Conservation (phyloP, 306 rosid genomes). For the Delonix regia region DNA sequence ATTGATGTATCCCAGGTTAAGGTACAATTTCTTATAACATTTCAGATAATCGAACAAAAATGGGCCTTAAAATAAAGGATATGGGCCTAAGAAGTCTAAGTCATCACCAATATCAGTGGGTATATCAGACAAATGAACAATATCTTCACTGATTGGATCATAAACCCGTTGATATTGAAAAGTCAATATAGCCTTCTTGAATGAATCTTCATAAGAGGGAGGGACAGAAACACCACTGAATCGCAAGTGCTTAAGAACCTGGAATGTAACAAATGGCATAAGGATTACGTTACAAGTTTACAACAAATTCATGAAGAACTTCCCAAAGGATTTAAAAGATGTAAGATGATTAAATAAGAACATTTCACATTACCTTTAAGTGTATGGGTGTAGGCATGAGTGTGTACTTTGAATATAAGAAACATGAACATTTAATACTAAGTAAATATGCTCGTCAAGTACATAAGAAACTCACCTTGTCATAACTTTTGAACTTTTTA, state of each 20-base stretch:
- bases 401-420: slow-evolving; percentile 4
- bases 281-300: slow-evolving; percentile 17
- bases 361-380: neutral
- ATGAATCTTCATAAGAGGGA: slow-evolving; percentile 79
- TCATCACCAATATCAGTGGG: slow-evolving; percentile 57
- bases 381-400: slow-evolving; percentile 14
- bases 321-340: neutral
- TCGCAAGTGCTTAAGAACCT: slow-evolving; percentile 88
- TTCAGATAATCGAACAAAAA: slow-evolving; percentile 33
- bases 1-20: slow-evolving; percentile 68
- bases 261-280: slow-evolving; percentile 39
- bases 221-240: slow-evolving; percentile 81
- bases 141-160: slow-evolving; percentile 67
- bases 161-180: slow-evolving; percentile 88
- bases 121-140: slow-evolving; percentile 66
- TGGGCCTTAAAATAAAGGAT: slow-evolving; percentile 58
- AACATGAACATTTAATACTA: neutral
- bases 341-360: neutral
- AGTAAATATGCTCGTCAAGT: slow-evolving; percentile 2
- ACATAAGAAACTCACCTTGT: slow-evolving; percentile 59
- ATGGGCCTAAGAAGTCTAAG: slow-evolving; percentile 91
- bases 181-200: slow-evolving; percentile 84
- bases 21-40: slow-evolving; percentile 44
- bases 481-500: slow-evolving; percentile 71
- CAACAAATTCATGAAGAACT: slow-evolving; percentile 19